Base-by-base conservation (phyloP, 176 grass and related monocot species). In the Saccharum officinarum region DNA sequence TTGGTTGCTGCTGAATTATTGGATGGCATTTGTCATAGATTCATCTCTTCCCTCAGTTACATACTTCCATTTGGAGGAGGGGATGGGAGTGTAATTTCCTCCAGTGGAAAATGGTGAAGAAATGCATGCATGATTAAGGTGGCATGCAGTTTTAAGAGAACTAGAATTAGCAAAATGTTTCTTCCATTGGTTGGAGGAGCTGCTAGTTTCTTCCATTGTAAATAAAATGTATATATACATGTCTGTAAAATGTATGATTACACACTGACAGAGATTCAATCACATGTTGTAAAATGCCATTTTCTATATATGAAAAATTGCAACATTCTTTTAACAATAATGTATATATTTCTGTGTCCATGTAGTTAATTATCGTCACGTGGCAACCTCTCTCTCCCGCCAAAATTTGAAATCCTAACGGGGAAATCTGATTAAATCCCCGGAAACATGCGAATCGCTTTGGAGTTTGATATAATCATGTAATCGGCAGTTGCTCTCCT, bases 351-450 rank as follows among this genome's bases (percentile, higher is more conserved):
- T 85, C 2, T 41, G 12, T 10, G 28, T 28, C 28, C 28, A 28
- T 28, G 28, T 28, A 28, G 28, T 33, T 62, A 4, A 20, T 44
- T 34, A 18, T 38, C 30, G n/a, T 23, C 22, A 59, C 23, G 20
- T 22, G 62, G 16, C 74, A 85, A 90, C 4, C 88, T 60, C 75
- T 49, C 80, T 62, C 49, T 87, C 85, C 80, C 80, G 69, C 80
- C 85, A 91, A 91, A 85, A 76, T 91, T 91, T 84, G 85, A 87
- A 91, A 87, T 87, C 64, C 22, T 69, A 75, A 79, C 54, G 71
- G 34, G 75, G 61, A 90, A 84, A 87, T 80, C 68, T 28, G 71
- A 67, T 90, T 80, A 83, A 84, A 69, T 80, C 80, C 84, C 85
- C 1, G 49, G 78, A 91, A 87, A 87, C 85, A 26, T 75, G 89